These are phyloP conservation scores for Akanthomyces muscarius DNA, from an alignment of 2,329 filamentous ascomycete species.

Conservation along the genomic window DNA sequence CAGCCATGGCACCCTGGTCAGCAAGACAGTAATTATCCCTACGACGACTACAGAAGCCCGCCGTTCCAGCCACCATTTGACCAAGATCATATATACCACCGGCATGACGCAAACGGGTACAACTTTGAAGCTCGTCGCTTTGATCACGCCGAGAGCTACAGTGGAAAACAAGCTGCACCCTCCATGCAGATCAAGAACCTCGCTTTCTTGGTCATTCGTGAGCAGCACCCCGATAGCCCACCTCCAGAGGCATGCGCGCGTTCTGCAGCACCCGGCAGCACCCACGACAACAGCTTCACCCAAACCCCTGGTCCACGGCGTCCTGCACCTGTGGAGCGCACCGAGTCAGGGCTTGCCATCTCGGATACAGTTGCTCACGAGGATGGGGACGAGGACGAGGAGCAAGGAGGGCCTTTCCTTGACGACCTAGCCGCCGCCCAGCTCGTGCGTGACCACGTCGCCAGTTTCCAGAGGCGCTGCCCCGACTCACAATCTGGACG, in stretches of 20 bases:
- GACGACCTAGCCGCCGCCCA: slow-evolving; percentile 46
- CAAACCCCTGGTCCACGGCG: slow-evolving; percentile 6
- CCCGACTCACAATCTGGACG: slow-evolving; percentile 52
- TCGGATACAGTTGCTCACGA: slow-evolving; percentile 33
- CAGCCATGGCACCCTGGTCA: background rate
- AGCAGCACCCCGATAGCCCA: slow-evolving; percentile 24
- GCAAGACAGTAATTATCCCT: background rate
- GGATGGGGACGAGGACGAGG: slow-evolving; percentile 27
- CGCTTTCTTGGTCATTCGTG: slow-evolving; percentile 38
- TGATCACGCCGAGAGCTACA: slow-evolving; percentile 13
- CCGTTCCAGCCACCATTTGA: background rate
- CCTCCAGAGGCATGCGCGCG: background rate
- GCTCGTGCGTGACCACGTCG: slow-evolving; percentile 46
- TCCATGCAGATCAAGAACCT: slow-evolving; percentile 31
- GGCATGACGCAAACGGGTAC: slow-evolving; percentile 15
- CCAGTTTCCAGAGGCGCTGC: slow-evolving; percentile 40
- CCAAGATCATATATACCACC: slow-evolving; percentile 15
- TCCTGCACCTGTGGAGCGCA: slow-evolving; percentile 41
- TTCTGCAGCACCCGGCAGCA: background rate
- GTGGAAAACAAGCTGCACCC: slow-evolving; percentile 18
- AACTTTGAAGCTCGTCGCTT: background rate
- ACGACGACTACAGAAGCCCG: slow-evolving; percentile 3
- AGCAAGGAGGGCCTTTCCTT: slow-evolving; percentile 26
- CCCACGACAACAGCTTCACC: slow-evolving; percentile 19
- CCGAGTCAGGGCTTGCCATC: slow-evolving; percentile 47